These are phyloP conservation scores for Elasticomyces elasticus DNA, from an alignment of 495 filamentous ascomycete species.

Conservation along the genomic window DNA sequence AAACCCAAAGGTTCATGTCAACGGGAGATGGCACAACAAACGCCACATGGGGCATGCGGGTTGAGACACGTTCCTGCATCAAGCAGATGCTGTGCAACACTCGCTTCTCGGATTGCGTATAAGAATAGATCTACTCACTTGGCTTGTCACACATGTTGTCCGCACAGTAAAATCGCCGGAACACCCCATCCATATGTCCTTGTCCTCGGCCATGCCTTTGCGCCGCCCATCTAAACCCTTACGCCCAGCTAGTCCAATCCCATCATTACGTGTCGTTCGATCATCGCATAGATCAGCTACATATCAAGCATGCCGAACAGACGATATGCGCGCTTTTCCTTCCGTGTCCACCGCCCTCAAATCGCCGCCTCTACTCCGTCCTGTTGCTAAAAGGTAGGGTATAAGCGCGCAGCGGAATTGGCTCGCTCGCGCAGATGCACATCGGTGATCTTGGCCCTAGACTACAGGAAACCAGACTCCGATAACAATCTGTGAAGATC, in stretches of 20 bases:
- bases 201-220: not conserved
- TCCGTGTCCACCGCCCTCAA: not conserved
- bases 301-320: not conserved
- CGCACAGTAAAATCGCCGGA: not conserved
- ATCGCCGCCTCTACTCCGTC: not conserved
- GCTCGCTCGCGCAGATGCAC: not conserved
- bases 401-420: not conserved
- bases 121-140: not conserved
- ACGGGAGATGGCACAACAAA: not conserved
- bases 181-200: not conserved
- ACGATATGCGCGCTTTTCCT: not conserved
- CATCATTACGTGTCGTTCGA: not conserved
- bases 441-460: conserved; percentile 1
- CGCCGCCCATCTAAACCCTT: not conserved
- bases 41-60: not conserved
- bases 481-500: conserved; percentile 52
- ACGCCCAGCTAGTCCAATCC: not conserved
- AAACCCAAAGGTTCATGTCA: not conserved
- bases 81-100: not conserved
- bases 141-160: not conserved
- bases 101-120: not conserved
- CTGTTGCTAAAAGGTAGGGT: conserved; percentile 5
- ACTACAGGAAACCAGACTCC: conserved; percentile 62
- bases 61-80: not conserved
- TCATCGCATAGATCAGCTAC: not conserved